Evolutionary conservation across 1,284 basidiomycete species (phyloP), one percentile per base, ranked within the genome.

Genomic region (Cerrena zonata): DNA sequence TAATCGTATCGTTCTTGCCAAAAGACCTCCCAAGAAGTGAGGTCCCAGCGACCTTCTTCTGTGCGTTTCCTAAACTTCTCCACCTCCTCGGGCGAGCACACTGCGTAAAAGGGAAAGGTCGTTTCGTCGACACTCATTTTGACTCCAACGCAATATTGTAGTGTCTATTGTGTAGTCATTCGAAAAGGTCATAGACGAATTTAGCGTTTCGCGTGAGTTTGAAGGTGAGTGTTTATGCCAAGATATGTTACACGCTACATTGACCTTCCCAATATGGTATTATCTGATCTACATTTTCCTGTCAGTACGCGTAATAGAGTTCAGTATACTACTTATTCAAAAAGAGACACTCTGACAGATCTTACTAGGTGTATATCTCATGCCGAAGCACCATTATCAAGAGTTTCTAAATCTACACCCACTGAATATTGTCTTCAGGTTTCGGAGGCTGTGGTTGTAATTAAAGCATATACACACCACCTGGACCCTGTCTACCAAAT

Each of bases 1-100:
- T 7, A 43, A 11, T 12, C 5, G 25, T 49, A 49, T 4, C 47
- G 37, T 4, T 49, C 27, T 18, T 26, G 23, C 48, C 48, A 50
- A 23, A 41, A 41, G 11, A 27, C 15, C 39, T 49, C 47, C 5
- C 13, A 23, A 39, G 47, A 23, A 24, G 12, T 7, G 5, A 44
- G 23, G 24, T 26, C 18, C 42, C 42, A 24, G 24, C 12, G 24
- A 24, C 19, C 24, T 12, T 26, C 4, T 12, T 22, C 13, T 5
- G 24, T 44, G 7, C 7, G 42, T 23, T 12, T 22, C 7, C 13
- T 18, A 24, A 5, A 44, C 24, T 44, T 22, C 11, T 21, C 5
- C 10, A 12, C 42, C 18, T 22, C 10, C 42, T 22, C 11, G 7
- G 24, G 42, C 21, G 42, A 22, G 12, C 42, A 44, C 21, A 12